Conservation (phyloP, 352 stramenopile genomes). For the Blastocystis sp. region DNA sequence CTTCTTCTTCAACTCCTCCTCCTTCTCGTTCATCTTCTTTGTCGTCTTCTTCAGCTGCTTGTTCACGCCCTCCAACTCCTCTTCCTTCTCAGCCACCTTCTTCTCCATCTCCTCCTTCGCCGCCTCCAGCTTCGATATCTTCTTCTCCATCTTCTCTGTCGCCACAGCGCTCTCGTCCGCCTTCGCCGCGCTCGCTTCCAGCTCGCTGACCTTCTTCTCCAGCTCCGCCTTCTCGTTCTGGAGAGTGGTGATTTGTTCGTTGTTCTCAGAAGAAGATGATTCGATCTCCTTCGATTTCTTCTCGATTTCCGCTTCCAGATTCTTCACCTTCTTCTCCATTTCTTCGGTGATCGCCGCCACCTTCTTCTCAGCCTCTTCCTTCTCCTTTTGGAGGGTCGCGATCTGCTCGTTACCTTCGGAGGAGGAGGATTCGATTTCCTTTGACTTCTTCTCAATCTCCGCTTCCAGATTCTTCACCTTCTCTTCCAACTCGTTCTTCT, state of each 20-base stretch:
- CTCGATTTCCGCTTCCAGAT: background rate
- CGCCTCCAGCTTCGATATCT: background rate
- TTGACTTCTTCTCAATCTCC: background rate
- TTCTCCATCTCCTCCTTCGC: background rate
- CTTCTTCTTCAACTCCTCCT: constrained; percentile 3
- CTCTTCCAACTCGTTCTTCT: background rate
- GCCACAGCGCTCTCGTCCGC: background rate
- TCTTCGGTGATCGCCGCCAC: background rate
- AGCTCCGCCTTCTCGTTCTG: background rate
- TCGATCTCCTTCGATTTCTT: background rate
- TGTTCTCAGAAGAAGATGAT: background rate
- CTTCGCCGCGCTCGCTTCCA: constrained; percentile 1
- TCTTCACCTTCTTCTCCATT: background rate
- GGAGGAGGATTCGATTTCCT: background rate
- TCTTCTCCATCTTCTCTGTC: constrained; percentile 12
- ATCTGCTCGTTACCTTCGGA: background rate
- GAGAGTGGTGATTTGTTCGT: background rate
- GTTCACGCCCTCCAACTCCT: too few relatives aligned
- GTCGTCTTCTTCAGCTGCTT: too few relatives aligned
- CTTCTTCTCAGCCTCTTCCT: constrained; percentile 30
- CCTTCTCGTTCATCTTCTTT: background rate
- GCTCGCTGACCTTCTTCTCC: background rate
- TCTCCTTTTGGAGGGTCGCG: background rate
- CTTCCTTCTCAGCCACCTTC: too few relatives aligned
- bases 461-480: constrained; percentile 20